A percentile compares a stretch with the other conserved stretches of the same genome.
phyloP scores from a whole-genome alignment of 805 yeast genomes.

The Ogataea nakhonphanomensis region DNA sequence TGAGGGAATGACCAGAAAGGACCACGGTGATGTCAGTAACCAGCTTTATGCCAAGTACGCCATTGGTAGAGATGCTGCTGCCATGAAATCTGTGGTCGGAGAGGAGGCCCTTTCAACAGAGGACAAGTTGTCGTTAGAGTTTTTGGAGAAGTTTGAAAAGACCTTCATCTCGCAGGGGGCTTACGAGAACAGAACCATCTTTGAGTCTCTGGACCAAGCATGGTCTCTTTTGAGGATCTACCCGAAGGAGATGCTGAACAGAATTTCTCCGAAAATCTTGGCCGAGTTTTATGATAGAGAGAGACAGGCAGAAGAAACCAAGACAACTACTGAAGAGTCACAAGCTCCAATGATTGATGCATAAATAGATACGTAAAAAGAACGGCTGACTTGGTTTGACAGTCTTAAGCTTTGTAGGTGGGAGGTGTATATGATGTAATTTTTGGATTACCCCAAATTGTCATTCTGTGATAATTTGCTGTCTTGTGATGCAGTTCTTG shows the following conservation, averaged over 20 bases:
- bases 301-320: constrained; percentile 51
- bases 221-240: constrained; percentile 97
- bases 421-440: constrained; percentile 10
- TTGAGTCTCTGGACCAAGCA: constrained; percentile 95
- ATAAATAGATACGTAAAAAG: constrained; percentile 7
- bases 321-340: constrained; percentile 13
- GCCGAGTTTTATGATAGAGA: constrained; percentile 93
- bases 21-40: constrained; percentile 98
- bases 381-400: not conserved
- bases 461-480: not conserved
- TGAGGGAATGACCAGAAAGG: constrained; percentile 99
- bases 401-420: not conserved
- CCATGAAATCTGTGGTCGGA: constrained; percentile 99
- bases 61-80: constrained; percentile 99
- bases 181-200: constrained; percentile 90
- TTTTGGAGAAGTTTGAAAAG: constrained; percentile 96
- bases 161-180: constrained; percentile 95
- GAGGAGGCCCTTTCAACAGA: constrained; percentile 98
- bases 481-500: constrained; percentile 11
- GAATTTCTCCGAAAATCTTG: constrained; percentile 96
- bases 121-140: constrained; percentile 95
- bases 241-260: constrained; percentile 97
- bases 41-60: constrained; percentile 99
- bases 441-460: not conserved
- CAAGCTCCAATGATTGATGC: constrained; percentile 27